Conservation (phyloP, 2,329 filamentous ascomycete genomes). For the Talaromyces sp. region DNA sequence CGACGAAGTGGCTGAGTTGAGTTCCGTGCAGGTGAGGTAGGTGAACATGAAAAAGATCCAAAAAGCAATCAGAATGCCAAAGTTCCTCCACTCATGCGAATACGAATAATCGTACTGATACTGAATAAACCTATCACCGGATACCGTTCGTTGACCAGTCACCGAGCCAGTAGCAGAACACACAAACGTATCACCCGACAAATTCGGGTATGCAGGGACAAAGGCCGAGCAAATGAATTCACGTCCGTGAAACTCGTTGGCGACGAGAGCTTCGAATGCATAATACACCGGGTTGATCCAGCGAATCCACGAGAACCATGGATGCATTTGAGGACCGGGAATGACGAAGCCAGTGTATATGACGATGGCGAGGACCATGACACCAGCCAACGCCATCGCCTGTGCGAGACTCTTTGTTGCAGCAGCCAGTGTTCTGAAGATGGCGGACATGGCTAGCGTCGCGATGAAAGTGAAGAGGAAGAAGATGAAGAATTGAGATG, state of each 20-base stretch:
- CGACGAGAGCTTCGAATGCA: constrained; percentile 56
- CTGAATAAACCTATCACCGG: constrained; percentile 54
- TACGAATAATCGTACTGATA: constrained; percentile 53
- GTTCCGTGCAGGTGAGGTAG: constrained; percentile 50
- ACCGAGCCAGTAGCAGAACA: constrained; percentile 53
- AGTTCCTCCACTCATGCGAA: constrained; percentile 60
- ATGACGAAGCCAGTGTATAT: constrained; percentile 66
- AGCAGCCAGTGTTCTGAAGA: constrained; percentile 57
- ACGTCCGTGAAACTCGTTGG: constrained; percentile 55
- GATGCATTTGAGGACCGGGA: constrained; percentile 52
- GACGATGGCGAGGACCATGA: constrained; percentile 53
- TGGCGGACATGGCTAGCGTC: constrained; percentile 53
- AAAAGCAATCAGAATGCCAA: constrained; percentile 63
- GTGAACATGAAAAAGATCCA: constrained; percentile 54
- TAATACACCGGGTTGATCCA: constrained; percentile 63
- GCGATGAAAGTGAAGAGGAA: constrained; percentile 57
- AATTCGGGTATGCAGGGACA: constrained; percentile 42
- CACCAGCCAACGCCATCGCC: constrained; percentile 54
- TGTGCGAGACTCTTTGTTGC: constrained; percentile 57
- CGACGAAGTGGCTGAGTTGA: constrained; percentile 58
- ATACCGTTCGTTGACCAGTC: constrained; percentile 52
- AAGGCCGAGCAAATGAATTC: constrained; percentile 52
- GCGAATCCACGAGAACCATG: constrained; percentile 64
- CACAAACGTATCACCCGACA: constrained; percentile 40
- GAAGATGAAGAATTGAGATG: constrained; percentile 57